Percentiles rank a stretch among this genome's conserved stretches.
phyloP scores from a whole-genome alignment of 495 filamentous ascomycete genomes.

The Xylaria cubensis region DNA sequence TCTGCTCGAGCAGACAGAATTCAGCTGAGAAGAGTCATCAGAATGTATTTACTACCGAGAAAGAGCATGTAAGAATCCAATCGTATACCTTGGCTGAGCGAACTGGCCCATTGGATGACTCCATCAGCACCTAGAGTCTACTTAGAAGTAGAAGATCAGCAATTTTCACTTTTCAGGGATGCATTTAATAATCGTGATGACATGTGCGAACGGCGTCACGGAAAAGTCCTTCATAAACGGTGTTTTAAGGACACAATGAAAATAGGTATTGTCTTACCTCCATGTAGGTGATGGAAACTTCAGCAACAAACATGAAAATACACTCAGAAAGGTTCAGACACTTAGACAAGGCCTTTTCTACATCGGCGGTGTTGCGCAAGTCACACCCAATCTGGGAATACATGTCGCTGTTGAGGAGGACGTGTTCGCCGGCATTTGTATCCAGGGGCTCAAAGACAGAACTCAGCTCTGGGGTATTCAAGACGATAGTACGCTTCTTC shows the following conservation, averaged over 20 bases:
- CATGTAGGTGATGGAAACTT: conserved; percentile 94
- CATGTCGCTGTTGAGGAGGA: conserved; percentile 65
- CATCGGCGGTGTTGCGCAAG: conserved; percentile 65
- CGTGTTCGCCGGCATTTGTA: conserved; percentile 49
- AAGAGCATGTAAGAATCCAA: conserved; percentile 15
- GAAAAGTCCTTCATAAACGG: not conserved
- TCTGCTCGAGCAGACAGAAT: conserved; percentile 91
- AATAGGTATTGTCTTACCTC: conserved; percentile 42
- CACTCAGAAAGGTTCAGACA: conserved; percentile 62
- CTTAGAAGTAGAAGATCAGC: conserved; percentile 1
- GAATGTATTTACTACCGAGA: conserved; percentile 16
- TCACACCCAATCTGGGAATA: conserved; percentile 88
- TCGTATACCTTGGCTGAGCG: conserved; percentile 64
- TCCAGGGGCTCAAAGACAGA: conserved; percentile 55
- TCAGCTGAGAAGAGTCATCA: conserved; percentile 44
- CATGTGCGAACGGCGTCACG: not conserved
- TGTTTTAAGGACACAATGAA: not conserved
- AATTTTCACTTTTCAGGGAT: not conserved
- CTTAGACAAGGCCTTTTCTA: conserved; percentile 62
- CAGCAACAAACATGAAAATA: conserved; percentile 78
- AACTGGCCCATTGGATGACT: conserved; percentile 73
- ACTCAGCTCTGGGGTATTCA: conserved; percentile 63
- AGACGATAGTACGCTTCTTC: conserved; percentile 73
- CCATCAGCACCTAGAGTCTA: conserved; percentile 68
- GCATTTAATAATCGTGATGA: not conserved